These are phyloP conservation scores for Heterobasidion irregulare DNA, from an alignment of 1,284 basidiomycete genomes.

Conservation along the genomic window DNA sequence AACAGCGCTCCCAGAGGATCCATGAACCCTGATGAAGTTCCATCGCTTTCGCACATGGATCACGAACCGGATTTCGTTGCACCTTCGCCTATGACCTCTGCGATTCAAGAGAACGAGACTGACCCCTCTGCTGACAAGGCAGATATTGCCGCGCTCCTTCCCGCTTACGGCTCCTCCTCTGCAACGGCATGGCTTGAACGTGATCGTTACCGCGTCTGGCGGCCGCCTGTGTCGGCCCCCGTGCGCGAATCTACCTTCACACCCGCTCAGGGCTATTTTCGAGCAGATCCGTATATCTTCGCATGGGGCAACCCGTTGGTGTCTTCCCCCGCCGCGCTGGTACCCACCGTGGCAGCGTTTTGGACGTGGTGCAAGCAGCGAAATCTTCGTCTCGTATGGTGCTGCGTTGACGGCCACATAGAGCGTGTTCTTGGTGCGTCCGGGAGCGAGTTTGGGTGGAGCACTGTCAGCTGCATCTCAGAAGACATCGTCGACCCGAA, in stretches of 20 bases:
- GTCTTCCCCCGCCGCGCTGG: constrained; percentile 26
- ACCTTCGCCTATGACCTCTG: not conserved
- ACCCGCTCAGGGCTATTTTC: constrained; percentile 27
- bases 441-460: constrained; percentile 21
- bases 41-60: not conserved
- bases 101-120: not conserved
- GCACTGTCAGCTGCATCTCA: constrained; percentile 32
- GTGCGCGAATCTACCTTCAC: constrained; percentile 30
- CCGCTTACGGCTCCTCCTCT: constrained; percentile 31
- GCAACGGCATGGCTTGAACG: constrained; percentile 40
- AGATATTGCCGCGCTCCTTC: constrained; percentile 28
- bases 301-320: constrained; percentile 40
- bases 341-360: constrained; percentile 25
- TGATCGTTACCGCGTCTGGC: constrained; percentile 35
- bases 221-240: constrained; percentile 15
- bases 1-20: not conserved
- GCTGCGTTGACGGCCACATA: constrained; percentile 31
- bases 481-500: constrained; percentile 34
- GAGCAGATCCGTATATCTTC: constrained; percentile 25
- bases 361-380: constrained; percentile 25
- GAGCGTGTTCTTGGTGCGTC: constrained; percentile 25
- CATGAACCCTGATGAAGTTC: not conserved
- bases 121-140: constrained; percentile 14
- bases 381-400: constrained; percentile 28
- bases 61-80: not conserved